Evolutionary conservation across 345 rosid genomes (phyloP).

Genomic region (Geranium brycei): DNA sequence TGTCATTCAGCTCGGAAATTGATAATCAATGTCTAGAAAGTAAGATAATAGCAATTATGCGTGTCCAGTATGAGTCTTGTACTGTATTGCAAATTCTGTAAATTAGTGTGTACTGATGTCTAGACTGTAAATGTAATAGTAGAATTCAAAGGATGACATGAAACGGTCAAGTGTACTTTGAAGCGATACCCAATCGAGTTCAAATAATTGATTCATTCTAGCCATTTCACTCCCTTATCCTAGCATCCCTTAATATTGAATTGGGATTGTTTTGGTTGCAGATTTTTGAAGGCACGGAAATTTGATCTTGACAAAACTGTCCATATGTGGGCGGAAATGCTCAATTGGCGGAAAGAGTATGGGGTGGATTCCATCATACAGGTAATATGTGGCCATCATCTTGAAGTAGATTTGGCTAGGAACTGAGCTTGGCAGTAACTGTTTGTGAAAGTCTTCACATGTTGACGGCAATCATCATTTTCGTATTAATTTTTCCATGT

Average conservation of each 20-base stretch:
- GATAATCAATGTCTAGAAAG: too few relatives aligned
- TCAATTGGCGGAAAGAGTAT: conserved; percentile 68
- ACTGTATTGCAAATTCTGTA: too few relatives aligned
- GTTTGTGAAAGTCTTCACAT: conserved; percentile 4
- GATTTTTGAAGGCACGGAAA: conserved; percentile 82
- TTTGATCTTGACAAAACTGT: conserved; percentile 68
- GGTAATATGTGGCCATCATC: conserved; percentile 29
- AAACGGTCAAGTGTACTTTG: too few relatives aligned
- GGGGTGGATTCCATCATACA: conserved; percentile 62
- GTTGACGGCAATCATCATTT: conserved; percentile 1
- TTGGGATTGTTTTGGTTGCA: conserved; percentile 16
- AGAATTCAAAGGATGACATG: too few relatives aligned
- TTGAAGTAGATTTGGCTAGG: not conserved
- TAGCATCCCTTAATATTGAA: not conserved
- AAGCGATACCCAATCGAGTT: too few relatives aligned
- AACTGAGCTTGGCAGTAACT: not conserved
- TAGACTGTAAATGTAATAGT: too few relatives aligned
- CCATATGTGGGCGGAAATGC: conserved; percentile 92
- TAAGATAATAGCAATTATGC: too few relatives aligned
- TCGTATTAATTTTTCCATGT: not conserved
- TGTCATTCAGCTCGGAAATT: too few relatives aligned
- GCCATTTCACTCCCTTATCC: not conserved
- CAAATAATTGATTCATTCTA: too few relatives aligned
- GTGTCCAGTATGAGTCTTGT: too few relatives aligned
- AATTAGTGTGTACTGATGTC: too few relatives aligned